Conservation (phyloP, 2,329 filamentous ascomycete genomes). For the Thielaviopsis ethacetica region DNA sequence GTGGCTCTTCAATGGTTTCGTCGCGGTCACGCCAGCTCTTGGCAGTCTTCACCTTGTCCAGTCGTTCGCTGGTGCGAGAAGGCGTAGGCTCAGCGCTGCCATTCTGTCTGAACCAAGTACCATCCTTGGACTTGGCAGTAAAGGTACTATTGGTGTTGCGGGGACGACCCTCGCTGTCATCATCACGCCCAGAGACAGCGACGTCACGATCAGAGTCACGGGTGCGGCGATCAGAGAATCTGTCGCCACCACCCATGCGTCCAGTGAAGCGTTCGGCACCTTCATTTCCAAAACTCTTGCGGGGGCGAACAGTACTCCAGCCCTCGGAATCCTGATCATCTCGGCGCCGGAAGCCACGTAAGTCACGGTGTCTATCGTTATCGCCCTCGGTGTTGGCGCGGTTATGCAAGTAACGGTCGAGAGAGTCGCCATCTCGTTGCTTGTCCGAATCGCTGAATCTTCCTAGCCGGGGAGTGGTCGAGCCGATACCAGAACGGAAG, state of each 20-base stretch:
- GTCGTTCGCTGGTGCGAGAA: conserved; percentile 32
- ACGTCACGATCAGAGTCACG: conserved; percentile 43
- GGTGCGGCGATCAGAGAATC: conserved; percentile 26
- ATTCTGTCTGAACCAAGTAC: conserved; percentile 58
- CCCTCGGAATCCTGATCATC: conserved; percentile 51
- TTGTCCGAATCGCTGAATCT: conserved; percentile 6
- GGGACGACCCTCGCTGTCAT: conserved; percentile 34
- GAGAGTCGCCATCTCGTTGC: conserved; percentile 31
- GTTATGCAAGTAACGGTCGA: conserved; percentile 38
- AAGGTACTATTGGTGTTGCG: conserved; percentile 36
- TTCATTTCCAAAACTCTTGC: conserved; percentile 57
- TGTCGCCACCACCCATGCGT: conserved; percentile 39
- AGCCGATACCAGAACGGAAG: conserved; percentile 11
- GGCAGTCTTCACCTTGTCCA: conserved; percentile 28
- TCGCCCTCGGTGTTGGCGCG: conserved; percentile 33
- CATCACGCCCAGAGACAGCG: conserved; percentile 31
- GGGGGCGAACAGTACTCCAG: conserved; percentile 58
- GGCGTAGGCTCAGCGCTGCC: conserved; percentile 22
- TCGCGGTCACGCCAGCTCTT: conserved; percentile 46
- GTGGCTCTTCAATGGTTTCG: conserved; percentile 38
- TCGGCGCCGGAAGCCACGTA: conserved; percentile 28
- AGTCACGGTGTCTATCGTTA: conserved; percentile 31
- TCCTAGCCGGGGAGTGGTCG: not conserved
- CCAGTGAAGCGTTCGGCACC: conserved; percentile 56
- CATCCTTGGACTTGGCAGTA: conserved; percentile 45